Evolutionary conservation across 2,329 filamentous ascomycete genomes (phyloP).

Genomic region (Sclerotinia minor): DNA sequence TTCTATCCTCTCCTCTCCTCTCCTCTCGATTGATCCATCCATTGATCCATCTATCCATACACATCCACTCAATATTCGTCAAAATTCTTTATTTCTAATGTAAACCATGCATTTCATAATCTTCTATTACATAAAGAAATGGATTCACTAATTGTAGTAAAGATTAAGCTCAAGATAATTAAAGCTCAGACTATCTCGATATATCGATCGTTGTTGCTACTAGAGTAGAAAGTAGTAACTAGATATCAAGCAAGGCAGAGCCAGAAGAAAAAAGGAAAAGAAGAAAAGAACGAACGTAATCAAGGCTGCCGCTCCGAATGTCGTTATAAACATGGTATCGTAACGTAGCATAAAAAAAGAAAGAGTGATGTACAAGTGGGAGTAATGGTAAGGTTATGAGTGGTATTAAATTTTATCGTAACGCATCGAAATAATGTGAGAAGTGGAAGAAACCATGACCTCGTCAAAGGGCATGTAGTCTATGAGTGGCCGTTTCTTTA

Average conservation of each 20-base stretch:
- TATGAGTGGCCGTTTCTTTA: constrained; percentile 12
- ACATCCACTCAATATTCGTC: too few species aligned
- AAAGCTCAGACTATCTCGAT: not conserved
- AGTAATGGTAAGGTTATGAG: not conserved
- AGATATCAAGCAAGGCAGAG: not conserved
- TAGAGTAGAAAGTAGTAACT: too few species aligned
- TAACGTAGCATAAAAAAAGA: constrained; percentile 14
- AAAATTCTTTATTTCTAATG: not conserved
- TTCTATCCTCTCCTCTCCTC: too few species aligned
- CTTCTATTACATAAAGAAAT: not conserved
- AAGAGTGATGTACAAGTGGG: not conserved
- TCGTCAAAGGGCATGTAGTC: constrained; percentile 12
- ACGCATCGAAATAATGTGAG: not conserved
- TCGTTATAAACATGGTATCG: constrained; percentile 18
- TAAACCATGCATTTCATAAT: too few species aligned
- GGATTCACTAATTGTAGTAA: not conserved
- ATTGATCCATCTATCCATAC: not conserved
- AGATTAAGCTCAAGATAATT: not conserved
- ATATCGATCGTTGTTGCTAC: not conserved
- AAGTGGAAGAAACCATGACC: not conserved
- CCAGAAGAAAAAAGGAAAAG: not conserved
- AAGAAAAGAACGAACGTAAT: not conserved
- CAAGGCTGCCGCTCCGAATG: not conserved
- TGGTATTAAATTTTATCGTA: not conserved
- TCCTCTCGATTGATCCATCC: not conserved